Evolutionary conservation across 1,284 basidiomycete species (phyloP), one percentile per base, ranked within the genome.

Genomic region (Omphalotus olearius): DNA sequence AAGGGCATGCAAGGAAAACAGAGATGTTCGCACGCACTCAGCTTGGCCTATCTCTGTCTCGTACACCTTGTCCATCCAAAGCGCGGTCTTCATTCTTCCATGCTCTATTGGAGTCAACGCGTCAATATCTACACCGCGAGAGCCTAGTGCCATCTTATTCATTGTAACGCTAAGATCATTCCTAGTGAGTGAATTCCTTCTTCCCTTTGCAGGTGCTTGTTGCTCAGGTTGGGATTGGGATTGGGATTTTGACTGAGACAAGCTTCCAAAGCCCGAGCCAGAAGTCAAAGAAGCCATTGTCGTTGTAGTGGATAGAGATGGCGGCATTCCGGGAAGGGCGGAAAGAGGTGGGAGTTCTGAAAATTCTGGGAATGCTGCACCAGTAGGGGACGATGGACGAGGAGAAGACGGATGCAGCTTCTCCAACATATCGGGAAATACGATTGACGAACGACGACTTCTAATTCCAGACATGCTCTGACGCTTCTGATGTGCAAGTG

Each of bases 61-160:
- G 50, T 73, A 68, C n/a, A 90, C 57, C 46, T 69, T 75, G 63
- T 82, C 80, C 62, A 85, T 77, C 82, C 83, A 90, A 59, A 81
- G 82, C 0, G 82, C 73, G 1, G 83, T 78, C 46, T 81, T 81
- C 79, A 88, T 82, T 50, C 81, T 75, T 1, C 76, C 76, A 59
- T 83, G 75, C 55, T 82, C 78, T 35, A 74, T 67, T 1, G 75
- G 67, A 6, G 69, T 59, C 7, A 74, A 59, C 9, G 64, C 57
- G 6, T 62, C 57, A 14, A 37, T 9, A 33, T 78, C 76, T 18
- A 68, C 59, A 14, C 53, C 66, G 65, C 53, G 67, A 60, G 4
- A 72, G 38, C 75, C 73, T 2, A 83, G 68, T 10, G 73, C 79
- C 80, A 83, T 82, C 39, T 80, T 72, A 60, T 86, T 82, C 71